phyloP scores from a whole-genome alignment of 371 early-diverging fungal genomes.

The Choanephora cucurbitarum region DNA sequence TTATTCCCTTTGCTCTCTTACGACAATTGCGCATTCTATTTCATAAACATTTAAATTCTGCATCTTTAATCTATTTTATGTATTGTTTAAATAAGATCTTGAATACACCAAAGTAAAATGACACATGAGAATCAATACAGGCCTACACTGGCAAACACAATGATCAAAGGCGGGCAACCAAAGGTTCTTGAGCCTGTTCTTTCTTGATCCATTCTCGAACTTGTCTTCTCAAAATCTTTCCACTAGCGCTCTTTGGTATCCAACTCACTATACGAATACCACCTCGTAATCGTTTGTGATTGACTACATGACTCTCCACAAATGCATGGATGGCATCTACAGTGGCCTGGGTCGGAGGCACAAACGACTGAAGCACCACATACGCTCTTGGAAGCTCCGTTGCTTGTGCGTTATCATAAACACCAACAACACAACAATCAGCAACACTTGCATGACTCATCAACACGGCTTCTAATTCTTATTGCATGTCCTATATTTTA shows the following conservation, averaged over 20 bases:
- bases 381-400: conserved; percentile 83
- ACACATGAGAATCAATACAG: too few relatives aligned
- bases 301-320: conserved; percentile 65
- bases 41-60: too few relatives aligned
- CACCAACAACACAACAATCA: conserved; percentile 77
- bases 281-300: conserved; percentile 79
- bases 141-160: too few relatives aligned
- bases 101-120: too few relatives aligned
- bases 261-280: conserved; percentile 71
- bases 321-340: conserved; percentile 39
- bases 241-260: conserved; percentile 80
- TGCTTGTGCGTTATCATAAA: conserved; percentile 51
- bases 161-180: too few relatives aligned
- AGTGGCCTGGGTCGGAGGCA: conserved; percentile 20
- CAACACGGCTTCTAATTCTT: conserved; percentile 80
- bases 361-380: conserved; percentile 57
- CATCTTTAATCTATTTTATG: too few relatives aligned
- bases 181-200: conserved; percentile 20
- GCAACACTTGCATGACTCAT: conserved; percentile 65
- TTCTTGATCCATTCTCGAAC: conserved; percentile 42
- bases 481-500: conserved; percentile 3
- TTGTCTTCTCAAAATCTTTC: conserved; percentile 77
- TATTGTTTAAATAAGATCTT: too few relatives aligned
- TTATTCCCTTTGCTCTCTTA: too few relatives aligned
- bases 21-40: too few relatives aligned